Evolutionary conservation across 1,284 basidiomycete genomes (phyloP).

Genomic region (Ustilago curta): DNA sequence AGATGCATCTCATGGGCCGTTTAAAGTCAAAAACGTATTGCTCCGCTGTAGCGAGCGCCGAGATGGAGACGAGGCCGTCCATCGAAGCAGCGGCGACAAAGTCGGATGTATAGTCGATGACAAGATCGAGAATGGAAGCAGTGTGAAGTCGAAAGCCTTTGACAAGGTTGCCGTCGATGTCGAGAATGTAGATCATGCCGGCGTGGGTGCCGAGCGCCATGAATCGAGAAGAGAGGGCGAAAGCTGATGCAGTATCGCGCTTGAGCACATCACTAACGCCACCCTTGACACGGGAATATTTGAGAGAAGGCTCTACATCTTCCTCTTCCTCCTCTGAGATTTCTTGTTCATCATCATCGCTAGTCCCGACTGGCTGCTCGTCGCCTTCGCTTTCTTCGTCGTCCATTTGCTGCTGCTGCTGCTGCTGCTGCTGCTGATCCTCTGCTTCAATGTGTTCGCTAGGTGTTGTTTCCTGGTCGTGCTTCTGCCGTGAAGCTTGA

Average conservation of each 20-base stretch:
- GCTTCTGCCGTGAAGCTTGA: background rate
- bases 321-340: slow-evolving; percentile 39
- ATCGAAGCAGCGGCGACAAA: slow-evolving; percentile 93
- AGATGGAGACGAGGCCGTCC: slow-evolving; percentile 92
- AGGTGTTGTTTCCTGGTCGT: background rate
- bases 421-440: background rate
- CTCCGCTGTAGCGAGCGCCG: slow-evolving; percentile 80
- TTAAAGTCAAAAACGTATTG: slow-evolving; percentile 94
- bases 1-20: slow-evolving; percentile 88
- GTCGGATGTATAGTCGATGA: slow-evolving; percentile 85
- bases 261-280: slow-evolving; percentile 82
- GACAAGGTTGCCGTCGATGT: slow-evolving; percentile 82
- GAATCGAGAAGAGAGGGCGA: slow-evolving; percentile 74
- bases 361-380: slow-evolving; percentile 1
- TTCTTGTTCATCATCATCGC: slow-evolving; percentile 38
- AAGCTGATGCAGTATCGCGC: slow-evolving; percentile 76
- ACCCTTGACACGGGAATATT: slow-evolving; percentile 86
- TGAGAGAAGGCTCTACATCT: slow-evolving; percentile 75
- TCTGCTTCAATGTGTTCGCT: background rate
- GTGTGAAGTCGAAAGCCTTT: slow-evolving; percentile 92
- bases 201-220: slow-evolving; percentile 90
- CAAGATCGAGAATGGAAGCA: slow-evolving; percentile 88
- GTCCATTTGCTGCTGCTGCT: no score
- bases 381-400: slow-evolving; percentile 12
- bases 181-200: slow-evolving; percentile 89